Conservation (phyloP, 2,329 filamentous ascomycete genomes). For the Aspergillus fumigatus region DNA sequence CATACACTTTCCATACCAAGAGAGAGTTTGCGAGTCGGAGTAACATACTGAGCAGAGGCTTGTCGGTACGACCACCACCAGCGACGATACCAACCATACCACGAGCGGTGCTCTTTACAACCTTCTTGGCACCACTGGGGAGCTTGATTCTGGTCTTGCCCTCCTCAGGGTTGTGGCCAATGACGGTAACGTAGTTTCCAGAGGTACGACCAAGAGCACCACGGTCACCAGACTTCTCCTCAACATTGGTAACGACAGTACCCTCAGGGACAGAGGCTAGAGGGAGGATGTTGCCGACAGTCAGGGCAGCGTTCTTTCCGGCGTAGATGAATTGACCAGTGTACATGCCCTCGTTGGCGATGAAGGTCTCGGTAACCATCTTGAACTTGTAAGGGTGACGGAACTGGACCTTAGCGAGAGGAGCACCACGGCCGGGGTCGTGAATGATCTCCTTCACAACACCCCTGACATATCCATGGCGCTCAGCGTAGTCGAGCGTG, state of each 20-base stretch:
- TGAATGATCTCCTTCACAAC: slow-evolving; percentile 99
- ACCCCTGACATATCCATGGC: slow-evolving; percentile 96
- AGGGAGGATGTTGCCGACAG: slow-evolving; percentile 95
- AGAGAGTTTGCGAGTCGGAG: background rate
- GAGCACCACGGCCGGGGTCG: slow-evolving; percentile 96
- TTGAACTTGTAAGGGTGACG: slow-evolving; percentile 98
- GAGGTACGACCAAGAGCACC: slow-evolving; percentile 94
- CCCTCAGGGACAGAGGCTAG: slow-evolving; percentile 93
- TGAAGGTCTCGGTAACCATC: slow-evolving; percentile 97
- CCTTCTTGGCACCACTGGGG: slow-evolving; percentile 98
- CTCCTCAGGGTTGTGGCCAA: slow-evolving; percentile 97
- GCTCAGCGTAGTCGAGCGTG: slow-evolving; percentile 92
- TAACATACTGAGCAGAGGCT: slow-evolving; percentile 82
- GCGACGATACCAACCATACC: slow-evolving; percentile 99
- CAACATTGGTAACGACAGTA: slow-evolving; percentile 98
- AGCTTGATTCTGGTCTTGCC: slow-evolving; percentile 99
- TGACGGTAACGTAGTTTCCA: slow-evolving; percentile 98
- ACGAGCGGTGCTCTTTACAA: slow-evolving; percentile 83
- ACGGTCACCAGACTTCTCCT: slow-evolving; percentile 98
- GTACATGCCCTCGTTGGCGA: slow-evolving; percentile 99
- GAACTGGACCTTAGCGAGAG: slow-evolving; percentile 94
- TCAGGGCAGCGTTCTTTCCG: slow-evolving; percentile 96
- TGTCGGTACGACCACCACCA: slow-evolving; percentile 99
- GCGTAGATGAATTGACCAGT: slow-evolving; percentile 99
- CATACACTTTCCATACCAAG: background rate